Conservation (phyloP, 805 yeast genomes). For the Kockiozyma suomiensis region DNA sequence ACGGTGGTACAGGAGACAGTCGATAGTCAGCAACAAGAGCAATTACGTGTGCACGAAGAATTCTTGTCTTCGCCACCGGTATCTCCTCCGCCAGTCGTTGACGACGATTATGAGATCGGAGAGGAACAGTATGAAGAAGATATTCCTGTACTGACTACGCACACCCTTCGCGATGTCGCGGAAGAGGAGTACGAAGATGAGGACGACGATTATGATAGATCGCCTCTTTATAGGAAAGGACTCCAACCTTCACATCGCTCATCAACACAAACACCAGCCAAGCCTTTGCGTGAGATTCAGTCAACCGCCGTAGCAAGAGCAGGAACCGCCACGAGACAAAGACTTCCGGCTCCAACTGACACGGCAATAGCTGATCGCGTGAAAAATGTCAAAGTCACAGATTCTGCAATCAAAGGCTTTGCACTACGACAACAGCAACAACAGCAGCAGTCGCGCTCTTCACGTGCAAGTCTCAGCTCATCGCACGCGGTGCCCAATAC, state of each 20-base stretch:
- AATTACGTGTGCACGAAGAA: slow-evolving; percentile 5
- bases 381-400: slow-evolving; percentile 26
- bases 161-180: slow-evolving; percentile 2
- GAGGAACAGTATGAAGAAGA: background rate
- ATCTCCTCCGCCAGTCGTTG: slow-evolving; percentile 24
- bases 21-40: background rate
- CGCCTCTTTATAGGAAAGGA: slow-evolving; percentile 17
- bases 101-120: slow-evolving; percentile 3
- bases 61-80: slow-evolving; percentile 12
- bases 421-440: slow-evolving; percentile 4
- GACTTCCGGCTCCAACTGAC: slow-evolving; percentile 10
- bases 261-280: background rate
- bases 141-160: background rate
- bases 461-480: background rate
- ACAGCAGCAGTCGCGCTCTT: background rate
- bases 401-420: slow-evolving; percentile 29
- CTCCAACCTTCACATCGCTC: background rate
- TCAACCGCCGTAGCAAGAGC: too few species aligned
- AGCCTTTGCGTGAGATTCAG: background rate
- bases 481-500: slow-evolving; percentile 17
- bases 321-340: background rate
- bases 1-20: background rate
- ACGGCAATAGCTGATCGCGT: slow-evolving; percentile 29
- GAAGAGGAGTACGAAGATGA: slow-evolving; percentile 20
- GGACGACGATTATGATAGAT: slow-evolving; percentile 15